Base-by-base conservation (phyloP, 1,284 basidiomycete genomes). In the Cutaneotrichosporon cyanovorans region DNA sequence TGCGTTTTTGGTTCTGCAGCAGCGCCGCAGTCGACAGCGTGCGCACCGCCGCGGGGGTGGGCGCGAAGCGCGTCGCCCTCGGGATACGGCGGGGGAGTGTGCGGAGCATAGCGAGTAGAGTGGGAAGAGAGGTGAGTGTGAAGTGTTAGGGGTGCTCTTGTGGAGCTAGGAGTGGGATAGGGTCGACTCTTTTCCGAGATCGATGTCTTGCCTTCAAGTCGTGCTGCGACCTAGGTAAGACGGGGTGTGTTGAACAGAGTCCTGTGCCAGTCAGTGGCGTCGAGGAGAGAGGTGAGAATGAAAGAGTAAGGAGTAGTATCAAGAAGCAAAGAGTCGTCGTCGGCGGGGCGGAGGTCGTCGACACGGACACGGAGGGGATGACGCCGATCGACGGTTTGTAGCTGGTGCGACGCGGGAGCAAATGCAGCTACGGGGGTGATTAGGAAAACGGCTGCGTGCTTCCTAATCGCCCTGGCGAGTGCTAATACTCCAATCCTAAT, bases 61-160 rank as follows among this genome's bases (percentile, higher is more conserved):
- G n/a, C n/a, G 44, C 28, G 28, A 50, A 25, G 37, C 51, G 54
- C 15, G 48, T 37, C 33, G 47, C 51, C 19, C 53, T 31, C 18
- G 56, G 54, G 33, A 59, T 35, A 18, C 57, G 44, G 47, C 53
- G 59, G 34, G 57, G 57, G 46, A 62, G 42, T 46, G 60, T 52
- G 50, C 60, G 57, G 31, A 62, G 51, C 60, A 62, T 62, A 37
- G 23, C 51, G 43, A 35, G 23, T 42, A 34, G 34, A 18, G 40
- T 34, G 16, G 18, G 25, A 28, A 12, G 12, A 7, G 25, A 7
- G 7, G 25, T 28, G 8, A 28, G 12, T 7, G 25, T 7, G 25
- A 12, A 28, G 25, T 28, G 8, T 7, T 28, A 28, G 25, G 12
- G 12, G 25, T 28, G 7, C 8, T 28, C 12, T 7, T 7, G 25